A percentile compares a stretch with the other conserved stretches of the same genome.
Conservation (phyloP, 2,329 filamentous ascomycete species). For the Eutypa lata region DNA sequence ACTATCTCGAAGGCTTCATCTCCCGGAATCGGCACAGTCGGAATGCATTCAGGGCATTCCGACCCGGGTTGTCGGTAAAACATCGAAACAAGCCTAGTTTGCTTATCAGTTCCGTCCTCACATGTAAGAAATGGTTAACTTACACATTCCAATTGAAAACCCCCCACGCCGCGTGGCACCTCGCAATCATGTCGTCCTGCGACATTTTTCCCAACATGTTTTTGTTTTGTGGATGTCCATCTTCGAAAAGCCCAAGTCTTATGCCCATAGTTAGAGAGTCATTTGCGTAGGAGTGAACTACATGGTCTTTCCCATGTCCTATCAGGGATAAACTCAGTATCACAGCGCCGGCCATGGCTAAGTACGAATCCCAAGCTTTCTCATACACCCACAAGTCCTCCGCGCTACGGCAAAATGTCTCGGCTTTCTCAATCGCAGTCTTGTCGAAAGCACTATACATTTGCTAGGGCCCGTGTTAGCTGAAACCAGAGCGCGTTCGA, state of each 20-base stretch:
- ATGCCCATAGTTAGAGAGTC: conserved; percentile 28
- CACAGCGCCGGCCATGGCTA: conserved; percentile 29
- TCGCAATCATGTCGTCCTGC: conserved; percentile 9
- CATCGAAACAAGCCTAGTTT: conserved; percentile 24
- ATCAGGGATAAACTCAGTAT: conserved; percentile 32
- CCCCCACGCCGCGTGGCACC: conserved; percentile 29
- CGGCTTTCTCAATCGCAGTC: conserved; percentile 10
- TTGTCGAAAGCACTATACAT: conserved; percentile 32
- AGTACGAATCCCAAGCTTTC: conserved; percentile 13
- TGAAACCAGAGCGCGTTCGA: background rate
- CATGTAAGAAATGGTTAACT: conserved; percentile 8
- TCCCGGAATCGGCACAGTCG: conserved; percentile 20
- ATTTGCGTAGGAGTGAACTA: conserved; percentile 26
- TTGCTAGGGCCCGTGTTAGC: conserved; percentile 21
- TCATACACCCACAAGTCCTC: conserved; percentile 22
- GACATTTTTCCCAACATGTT: conserved; percentile 8
- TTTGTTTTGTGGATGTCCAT: conserved; percentile 2
- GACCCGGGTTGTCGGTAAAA: conserved; percentile 33
- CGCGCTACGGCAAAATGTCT: conserved; percentile 23
- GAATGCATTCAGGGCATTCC: conserved; percentile 16
- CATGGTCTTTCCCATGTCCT: conserved; percentile 33
- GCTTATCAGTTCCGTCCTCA: background rate
- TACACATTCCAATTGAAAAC: conserved; percentile 38
- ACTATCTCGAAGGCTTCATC: background rate
- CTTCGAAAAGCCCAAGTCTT: conserved; percentile 28